Evolutionary conservation across 1,139 yeast genomes (phyloP), one percentile per base, ranked within the genome.

Genomic region (Debaryomycetaceae sp.): DNA sequence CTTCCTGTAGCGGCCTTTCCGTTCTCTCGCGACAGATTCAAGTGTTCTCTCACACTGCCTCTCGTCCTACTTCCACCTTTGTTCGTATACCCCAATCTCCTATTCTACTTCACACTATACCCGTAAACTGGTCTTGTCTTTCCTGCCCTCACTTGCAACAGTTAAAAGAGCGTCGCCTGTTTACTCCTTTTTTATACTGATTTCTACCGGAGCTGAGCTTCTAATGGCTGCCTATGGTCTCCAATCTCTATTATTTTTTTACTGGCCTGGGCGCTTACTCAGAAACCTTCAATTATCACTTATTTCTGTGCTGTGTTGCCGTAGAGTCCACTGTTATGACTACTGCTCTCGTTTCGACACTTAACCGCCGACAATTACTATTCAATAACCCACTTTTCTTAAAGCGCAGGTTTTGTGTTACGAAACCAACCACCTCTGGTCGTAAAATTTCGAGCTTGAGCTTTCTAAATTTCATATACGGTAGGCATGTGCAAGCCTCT

Each of bases 381-480:
- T 27, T 27, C 31, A 27, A 27, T 27, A 27, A 27, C 31, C 36
- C 36, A 34, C 36, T 34, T 34, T 34, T 34, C n/a, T 34, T 34
- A 13, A 7, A 17, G 36, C 23, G 5, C 4, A 7, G 8, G 22
- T 34, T 34, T 34, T 34, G 36, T 34, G 36, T 34, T 13, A 34
- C 23, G 22, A 13, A 9, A 8, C 13, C 3, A 9, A 9, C 8
- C 9, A 9, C 17, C 36, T 13, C 36, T 34, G 27, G 39, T 37
- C 39, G 39, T 37, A 37, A 37, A 37, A 37, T 37, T 37, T 37
- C 39, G 39, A 22, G 23, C 13, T 37, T 37, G 11, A 17, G 39
- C 39, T 22, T 23, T 37, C 24, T 37, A 34, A 34, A 34, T 34
- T 34, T 34, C 36, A 34, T 13, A 34, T 34, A 34, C 36, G 36